Conservation (phyloP, 768 basidiomycete species). For the Coprinellus micaceus region DNA sequence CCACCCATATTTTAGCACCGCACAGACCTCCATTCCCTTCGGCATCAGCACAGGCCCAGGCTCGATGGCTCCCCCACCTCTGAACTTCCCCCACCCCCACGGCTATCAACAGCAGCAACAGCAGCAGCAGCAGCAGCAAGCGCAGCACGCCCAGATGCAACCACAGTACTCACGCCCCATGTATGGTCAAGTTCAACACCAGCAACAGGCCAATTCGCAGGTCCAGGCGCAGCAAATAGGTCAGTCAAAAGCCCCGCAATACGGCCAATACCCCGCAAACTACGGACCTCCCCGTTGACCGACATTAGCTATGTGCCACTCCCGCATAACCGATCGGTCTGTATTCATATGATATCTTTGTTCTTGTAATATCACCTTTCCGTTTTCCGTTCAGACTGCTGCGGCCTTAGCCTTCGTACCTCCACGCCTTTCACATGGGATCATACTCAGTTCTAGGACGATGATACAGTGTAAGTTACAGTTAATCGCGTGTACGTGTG, state of each 20-base stretch:
- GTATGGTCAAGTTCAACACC: slow-evolving; percentile 7
- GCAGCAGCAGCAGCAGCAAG: slow-evolving; percentile 30
- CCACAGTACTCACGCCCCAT: slow-evolving; percentile 23
- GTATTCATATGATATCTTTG: background rate
- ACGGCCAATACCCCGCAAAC: slow-evolving; percentile 12
- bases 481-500: too few relatives aligned
- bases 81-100: slow-evolving; percentile 66
- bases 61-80: slow-evolving; percentile 64
- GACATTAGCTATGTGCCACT: background rate
- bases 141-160: slow-evolving; percentile 33
- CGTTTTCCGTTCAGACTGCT: too few relatives aligned
- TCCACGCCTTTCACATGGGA: too few relatives aligned
- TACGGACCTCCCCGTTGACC: slow-evolving; percentile 12
- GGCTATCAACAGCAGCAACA: slow-evolving; percentile 42
- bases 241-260: slow-evolving; percentile 5
- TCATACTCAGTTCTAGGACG: too few relatives aligned
- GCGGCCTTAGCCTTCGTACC: too few relatives aligned
- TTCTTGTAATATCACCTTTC: background rate
- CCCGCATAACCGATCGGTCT: background rate
- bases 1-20: slow-evolving; percentile 85
- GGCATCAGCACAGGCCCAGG: slow-evolving; percentile 44
- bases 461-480: too few relatives aligned
- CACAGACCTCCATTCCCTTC: slow-evolving; percentile 40
- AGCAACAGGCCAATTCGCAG: slow-evolving; percentile 11
- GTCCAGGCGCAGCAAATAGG: background rate